Percentiles rank a stretch among this genome's conserved stretches.
Conservation (phyloP, 345 rosid genomes). For the Eucalyptus globulus region DNA sequence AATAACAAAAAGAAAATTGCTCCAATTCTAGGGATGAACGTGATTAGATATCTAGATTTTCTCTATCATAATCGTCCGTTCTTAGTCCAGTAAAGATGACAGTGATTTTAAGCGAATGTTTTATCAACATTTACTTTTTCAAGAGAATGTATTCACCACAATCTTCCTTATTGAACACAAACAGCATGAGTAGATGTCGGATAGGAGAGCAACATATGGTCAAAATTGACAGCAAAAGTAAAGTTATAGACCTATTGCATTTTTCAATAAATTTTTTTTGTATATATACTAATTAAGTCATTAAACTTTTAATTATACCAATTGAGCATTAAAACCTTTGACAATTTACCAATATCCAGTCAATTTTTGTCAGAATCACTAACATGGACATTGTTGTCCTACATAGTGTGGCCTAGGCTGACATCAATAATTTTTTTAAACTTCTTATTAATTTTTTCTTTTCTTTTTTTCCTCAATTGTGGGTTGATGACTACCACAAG, state of each 20-base stretch:
- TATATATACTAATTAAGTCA: too few relatives aligned
- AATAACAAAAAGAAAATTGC: not conserved
- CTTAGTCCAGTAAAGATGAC: not conserved
- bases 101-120: not conserved
- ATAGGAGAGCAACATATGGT: not conserved
- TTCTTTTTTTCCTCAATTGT: not conserved
- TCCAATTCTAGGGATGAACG: not conserved
- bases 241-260: too few relatives aligned
- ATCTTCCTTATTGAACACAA: not conserved
- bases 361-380: too few relatives aligned
- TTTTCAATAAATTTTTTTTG: too few relatives aligned
- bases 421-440: too few relatives aligned
- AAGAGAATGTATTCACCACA: not conserved
- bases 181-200: not conserved
- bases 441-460: too few relatives aligned
- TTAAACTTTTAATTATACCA: too few relatives aligned
- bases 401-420: too few relatives aligned
- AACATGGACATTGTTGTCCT: fast-evolving
- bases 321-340: too few relatives aligned
- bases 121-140: not conserved
- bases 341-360: too few relatives aligned
- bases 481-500: fast-evolving
- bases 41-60: not conserved
- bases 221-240: not conserved
- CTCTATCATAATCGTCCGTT: too few relatives aligned